Base-by-base conservation (phyloP, 2,329 filamentous ascomycete species). In the Tolypocladium album region DNA sequence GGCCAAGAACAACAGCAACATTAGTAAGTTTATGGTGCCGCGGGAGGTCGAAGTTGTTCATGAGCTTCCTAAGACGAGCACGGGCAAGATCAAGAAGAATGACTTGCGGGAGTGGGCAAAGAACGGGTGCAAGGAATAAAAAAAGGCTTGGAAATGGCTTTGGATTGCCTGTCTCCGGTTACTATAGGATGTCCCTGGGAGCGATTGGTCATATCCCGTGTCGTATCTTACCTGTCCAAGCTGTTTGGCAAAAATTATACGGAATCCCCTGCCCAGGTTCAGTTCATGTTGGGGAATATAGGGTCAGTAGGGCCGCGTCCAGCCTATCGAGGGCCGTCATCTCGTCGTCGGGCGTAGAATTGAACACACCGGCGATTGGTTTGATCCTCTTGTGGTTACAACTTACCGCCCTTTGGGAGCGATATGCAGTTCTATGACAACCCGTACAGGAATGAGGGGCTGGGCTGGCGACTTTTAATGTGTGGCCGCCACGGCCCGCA, bases 41-140 rank as follows among this genome's bases (percentile, higher is more conserved):
- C 73, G 81, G 47, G 85, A 88, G 69, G 82, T 87, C 0, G 90
- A 96, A 72, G 78, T 97, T 52, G 84, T 99, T n/a, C 66, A 77
- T 7, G 92, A 97, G 73, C 78, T 99, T 64, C 94, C 94, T 12
- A 99, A 99, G 82, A 99, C 94, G 36, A 94, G 89, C 73, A 99
- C 94, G 0, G 94, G 94, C 3, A 99, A 99, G 81, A 82, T 97
- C 62, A 88, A 91, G 82, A 99, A 99, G 84, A 97, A 96, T 68
- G 84, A 96, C 8, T 74, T 99, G 59, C 79, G 94, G 62, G 88
- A 90, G 66, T 96, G 92, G 93, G 89, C 89, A 2, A 72, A 71
- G 65, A 65, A 65, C 27, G 67, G 67, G 5, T 64, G 60, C 53
- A 66, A 66, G 56, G 58, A 59, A 24, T 64, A 58, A 56, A 22